Evolutionary conservation across 345 rosid genomes (phyloP).

Genomic region (Citrus unshiu): DNA sequence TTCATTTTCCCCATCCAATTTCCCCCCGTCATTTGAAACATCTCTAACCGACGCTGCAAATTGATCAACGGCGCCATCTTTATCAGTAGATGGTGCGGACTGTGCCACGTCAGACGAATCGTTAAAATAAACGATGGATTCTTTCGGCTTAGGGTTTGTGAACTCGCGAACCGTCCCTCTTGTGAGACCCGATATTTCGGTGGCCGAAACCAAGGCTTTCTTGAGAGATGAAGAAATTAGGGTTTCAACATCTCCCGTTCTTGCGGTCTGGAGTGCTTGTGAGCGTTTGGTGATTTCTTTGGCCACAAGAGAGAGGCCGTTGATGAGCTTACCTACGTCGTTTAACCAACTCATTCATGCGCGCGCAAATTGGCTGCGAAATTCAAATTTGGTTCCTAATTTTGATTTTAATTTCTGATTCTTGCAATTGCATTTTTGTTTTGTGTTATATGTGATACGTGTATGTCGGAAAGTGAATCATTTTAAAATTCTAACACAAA

Average conservation of each 20-base stretch:
- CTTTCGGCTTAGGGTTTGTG: slow-evolving; percentile 44
- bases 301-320: slow-evolving; percentile 71
- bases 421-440: background rate
- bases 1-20: slow-evolving; percentile 1
- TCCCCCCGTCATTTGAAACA: background rate
- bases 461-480: background rate
- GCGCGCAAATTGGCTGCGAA: slow-evolving; percentile 6
- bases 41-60: background rate
- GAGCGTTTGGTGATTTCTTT: slow-evolving; percentile 69
- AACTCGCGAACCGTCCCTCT: slow-evolving; percentile 59
- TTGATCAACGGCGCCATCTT: background rate
- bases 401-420: background rate
- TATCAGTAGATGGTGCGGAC: background rate
- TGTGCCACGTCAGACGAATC: slow-evolving; percentile 3
- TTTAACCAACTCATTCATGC: slow-evolving; percentile 50
- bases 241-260: slow-evolving; percentile 53
- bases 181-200: slow-evolving; percentile 80
- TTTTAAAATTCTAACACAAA: background rate
- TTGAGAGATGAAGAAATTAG: slow-evolving; percentile 55
- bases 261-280: slow-evolving; percentile 32
- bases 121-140: slow-evolving; percentile 61
- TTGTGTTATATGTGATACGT: background rate
- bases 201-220: slow-evolving; percentile 61
- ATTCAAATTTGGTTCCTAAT: slow-evolving; percentile 4
- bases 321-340: slow-evolving; percentile 53